Evolutionary conservation across 2,329 filamentous ascomycete species (phyloP).

Genomic region (Septoria linicola): DNA sequence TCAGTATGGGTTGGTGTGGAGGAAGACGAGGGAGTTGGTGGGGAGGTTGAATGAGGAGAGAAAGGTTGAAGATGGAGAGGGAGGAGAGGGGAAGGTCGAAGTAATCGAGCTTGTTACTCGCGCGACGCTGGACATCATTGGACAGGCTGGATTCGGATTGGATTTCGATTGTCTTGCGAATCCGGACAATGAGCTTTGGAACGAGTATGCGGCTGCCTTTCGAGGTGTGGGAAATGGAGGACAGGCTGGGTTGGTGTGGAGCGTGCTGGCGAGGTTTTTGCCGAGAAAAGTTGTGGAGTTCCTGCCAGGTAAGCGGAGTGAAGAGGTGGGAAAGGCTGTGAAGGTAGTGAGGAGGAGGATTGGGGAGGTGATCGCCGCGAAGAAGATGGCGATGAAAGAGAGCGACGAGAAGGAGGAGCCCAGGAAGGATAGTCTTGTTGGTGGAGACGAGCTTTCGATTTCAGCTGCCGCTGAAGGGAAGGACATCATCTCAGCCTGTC

Average conservation of each 20-base stretch:
- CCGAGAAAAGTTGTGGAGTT: neutral
- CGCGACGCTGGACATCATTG: conserved; percentile 46
- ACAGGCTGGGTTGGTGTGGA: neutral
- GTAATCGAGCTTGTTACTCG: neutral
- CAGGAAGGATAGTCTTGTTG: neutral
- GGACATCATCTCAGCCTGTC: neutral
- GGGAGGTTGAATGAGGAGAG: neutral
- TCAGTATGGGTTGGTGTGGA: conserved; percentile 1
- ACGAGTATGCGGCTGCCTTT: neutral
- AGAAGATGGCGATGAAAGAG: neutral
- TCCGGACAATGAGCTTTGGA: neutral
- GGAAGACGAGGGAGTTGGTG: neutral
- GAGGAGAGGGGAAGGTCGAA: neutral
- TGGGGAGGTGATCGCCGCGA: neutral
- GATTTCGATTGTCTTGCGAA: conserved; percentile 40
- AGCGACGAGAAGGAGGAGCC: neutral
- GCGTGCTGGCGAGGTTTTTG: neutral
- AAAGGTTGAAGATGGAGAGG: neutral
- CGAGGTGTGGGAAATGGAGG: neutral
- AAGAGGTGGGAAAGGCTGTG: neutral
- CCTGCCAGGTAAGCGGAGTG: neutral
- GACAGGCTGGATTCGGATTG: conserved; percentile 42
- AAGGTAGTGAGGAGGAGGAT: neutral
- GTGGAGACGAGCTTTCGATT: neutral
- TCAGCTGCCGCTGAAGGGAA: neutral